phyloP scores from a whole-genome alignment of 345 rosid genomes.

The Anacardium occidentale region DNA sequence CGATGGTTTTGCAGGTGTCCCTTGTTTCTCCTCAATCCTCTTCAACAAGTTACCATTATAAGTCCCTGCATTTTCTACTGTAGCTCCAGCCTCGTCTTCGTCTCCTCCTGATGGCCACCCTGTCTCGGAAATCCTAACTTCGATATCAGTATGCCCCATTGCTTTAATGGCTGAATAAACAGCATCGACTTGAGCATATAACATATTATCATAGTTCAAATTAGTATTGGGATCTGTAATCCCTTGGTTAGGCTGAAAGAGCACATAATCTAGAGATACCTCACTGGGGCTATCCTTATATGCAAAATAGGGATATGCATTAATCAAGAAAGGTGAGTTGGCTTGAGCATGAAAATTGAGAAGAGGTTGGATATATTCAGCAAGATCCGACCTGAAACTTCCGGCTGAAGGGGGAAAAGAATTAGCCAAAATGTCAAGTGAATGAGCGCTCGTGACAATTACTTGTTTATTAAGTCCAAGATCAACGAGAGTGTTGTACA shows the following conservation, averaged over 20 bases:
- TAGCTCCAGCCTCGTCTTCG: constrained; percentile 67
- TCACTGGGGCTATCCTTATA: constrained; percentile 61
- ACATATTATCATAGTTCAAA: constrained; percentile 81
- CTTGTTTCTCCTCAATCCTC: constrained; percentile 50
- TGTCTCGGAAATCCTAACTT: constrained; percentile 80
- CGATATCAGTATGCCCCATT: constrained; percentile 64
- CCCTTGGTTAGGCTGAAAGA: constrained; percentile 82
- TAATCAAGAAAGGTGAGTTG: constrained; percentile 72
- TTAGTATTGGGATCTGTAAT: constrained; percentile 54
- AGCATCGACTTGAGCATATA: constrained; percentile 93
- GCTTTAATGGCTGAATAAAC: constrained; percentile 74
- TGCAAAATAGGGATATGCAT: constrained; percentile 86
- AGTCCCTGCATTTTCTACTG: constrained; percentile 64
- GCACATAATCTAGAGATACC: constrained; percentile 61
- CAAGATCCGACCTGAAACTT: constrained; percentile 54
- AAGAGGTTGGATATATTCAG: constrained; percentile 48
- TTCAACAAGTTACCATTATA: constrained; percentile 68
- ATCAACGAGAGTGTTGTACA: constrained; percentile 34
- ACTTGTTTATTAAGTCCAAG: constrained; percentile 76
- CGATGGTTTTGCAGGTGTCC: constrained; percentile 76
- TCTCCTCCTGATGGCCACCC: constrained; percentile 99
- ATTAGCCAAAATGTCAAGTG: constrained; percentile 44
- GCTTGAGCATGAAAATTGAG: constrained; percentile 63
- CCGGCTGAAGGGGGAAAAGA: constrained; percentile 86
- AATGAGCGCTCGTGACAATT: constrained; percentile 67